A percentile compares a stretch with the other conserved stretches of the same genome.
Evolutionary conservation across 768 basidiomycete species (phyloP).

Genomic region (Coprinopsis sp.): DNA sequence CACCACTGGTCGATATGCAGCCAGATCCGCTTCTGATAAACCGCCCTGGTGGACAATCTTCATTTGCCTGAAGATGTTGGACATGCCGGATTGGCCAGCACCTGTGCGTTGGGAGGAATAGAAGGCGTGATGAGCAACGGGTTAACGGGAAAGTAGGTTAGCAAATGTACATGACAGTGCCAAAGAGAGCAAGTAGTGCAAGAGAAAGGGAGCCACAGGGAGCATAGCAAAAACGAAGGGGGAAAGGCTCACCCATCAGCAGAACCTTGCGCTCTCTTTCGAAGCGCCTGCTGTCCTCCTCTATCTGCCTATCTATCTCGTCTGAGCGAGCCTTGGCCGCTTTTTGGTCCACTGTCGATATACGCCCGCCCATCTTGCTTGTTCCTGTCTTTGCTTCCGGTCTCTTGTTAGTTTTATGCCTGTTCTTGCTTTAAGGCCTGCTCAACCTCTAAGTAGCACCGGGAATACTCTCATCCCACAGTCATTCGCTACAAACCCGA

Average conservation of each 20-base stretch:
- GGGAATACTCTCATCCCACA: no score
- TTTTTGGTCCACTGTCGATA: slow-evolving; percentile 54
- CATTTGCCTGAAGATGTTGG: slow-evolving; percentile 98
- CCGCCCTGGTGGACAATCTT: slow-evolving; percentile 96
- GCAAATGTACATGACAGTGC: not conserved
- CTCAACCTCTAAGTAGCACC: no score
- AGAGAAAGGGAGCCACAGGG: not conserved
- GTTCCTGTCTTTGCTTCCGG: slow-evolving; percentile 1
- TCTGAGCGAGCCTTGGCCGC: slow-evolving; percentile 61
- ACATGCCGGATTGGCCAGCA: slow-evolving; percentile 92
- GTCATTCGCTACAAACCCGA: no score
- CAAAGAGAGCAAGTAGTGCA: not conserved
- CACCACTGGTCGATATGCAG: slow-evolving; percentile 71
- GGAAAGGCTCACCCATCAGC: slow-evolving; percentile 68
- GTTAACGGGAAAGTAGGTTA: not conserved
- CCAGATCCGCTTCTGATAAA: slow-evolving; percentile 73
- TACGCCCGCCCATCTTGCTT: slow-evolving; percentile 59
- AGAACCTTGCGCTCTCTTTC: slow-evolving; percentile 91
- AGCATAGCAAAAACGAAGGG: not conserved
- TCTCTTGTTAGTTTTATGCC: no score
- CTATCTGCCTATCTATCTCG: slow-evolving; percentile 76
- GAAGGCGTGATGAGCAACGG: not conserved
- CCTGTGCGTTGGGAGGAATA: slow-evolving; percentile 39
- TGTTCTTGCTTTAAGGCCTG: no score
- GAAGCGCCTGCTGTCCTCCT: slow-evolving; percentile 79